phyloP scores from a whole-genome alignment of 2,329 filamentous ascomycete genomes.

The Claviceps maximensis region DNA sequence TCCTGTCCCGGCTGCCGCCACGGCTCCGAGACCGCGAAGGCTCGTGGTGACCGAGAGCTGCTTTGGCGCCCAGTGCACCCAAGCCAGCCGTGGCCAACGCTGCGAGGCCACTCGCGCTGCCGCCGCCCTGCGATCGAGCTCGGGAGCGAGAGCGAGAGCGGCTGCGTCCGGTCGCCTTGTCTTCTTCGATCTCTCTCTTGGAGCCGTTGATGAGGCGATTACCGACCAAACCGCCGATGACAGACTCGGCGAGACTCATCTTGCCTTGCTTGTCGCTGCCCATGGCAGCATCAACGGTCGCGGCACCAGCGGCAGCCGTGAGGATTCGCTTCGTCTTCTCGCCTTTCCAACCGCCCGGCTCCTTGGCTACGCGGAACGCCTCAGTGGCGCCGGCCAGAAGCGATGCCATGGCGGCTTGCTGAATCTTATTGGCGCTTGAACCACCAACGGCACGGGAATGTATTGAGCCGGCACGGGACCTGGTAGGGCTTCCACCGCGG shows the following conservation, averaged over 20 bases:
- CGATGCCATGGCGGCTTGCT: constrained; percentile 84
- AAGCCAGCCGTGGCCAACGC: constrained; percentile 50
- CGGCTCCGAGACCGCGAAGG: constrained; percentile 39
- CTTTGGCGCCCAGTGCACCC: constrained; percentile 48
- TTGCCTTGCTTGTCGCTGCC: constrained; percentile 66
- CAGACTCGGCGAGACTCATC: constrained; percentile 72
- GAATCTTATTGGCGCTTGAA: constrained; percentile 43
- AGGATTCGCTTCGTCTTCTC: constrained; percentile 85
- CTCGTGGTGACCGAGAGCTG: constrained; percentile 36
- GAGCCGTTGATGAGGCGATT: constrained; percentile 78
- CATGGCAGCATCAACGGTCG: constrained; percentile 68
- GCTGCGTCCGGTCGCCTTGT: constrained; percentile 46
- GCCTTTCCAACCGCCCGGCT: constrained; percentile 79
- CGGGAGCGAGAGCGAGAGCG: constrained; percentile 59
- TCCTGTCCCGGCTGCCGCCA: constrained; percentile 33
- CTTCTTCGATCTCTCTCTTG: constrained; percentile 51
- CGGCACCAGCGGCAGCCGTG: constrained; percentile 75
- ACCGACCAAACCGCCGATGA: constrained; percentile 75
- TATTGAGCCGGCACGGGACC: constrained; percentile 39
- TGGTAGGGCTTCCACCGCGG: constrained; percentile 31
- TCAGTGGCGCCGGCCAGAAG: constrained; percentile 82
- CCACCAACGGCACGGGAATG: constrained; percentile 28
- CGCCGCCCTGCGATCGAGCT: constrained; percentile 39
- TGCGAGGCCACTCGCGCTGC: constrained; percentile 40
- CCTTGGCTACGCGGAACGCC: constrained; percentile 80